Evolutionary conservation across 2,329 filamentous ascomycete species (phyloP).

Genomic region (Aureobasidium sp.): DNA sequence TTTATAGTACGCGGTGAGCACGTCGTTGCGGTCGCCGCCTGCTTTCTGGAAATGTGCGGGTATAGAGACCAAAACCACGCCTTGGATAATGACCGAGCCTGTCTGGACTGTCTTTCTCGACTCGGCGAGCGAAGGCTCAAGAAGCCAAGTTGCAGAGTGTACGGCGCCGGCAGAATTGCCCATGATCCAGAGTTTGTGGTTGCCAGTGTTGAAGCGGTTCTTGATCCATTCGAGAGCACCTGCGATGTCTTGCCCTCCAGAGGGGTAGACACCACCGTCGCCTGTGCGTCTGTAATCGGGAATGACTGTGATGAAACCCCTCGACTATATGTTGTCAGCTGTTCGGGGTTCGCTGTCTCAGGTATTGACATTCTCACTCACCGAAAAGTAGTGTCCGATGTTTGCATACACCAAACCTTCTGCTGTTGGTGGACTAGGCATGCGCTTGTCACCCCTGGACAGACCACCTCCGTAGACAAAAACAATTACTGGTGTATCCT

Average conservation of each 20-base stretch:
- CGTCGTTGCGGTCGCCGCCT: slow-evolving; percentile 11
- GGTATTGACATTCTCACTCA: background rate
- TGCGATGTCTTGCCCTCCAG: slow-evolving; percentile 33
- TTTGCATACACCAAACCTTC: slow-evolving; percentile 28
- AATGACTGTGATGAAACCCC: slow-evolving; percentile 20
- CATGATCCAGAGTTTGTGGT: slow-evolving; percentile 29
- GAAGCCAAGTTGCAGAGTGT: slow-evolving; percentile 30
- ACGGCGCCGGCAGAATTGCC: slow-evolving; percentile 36
- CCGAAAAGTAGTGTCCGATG: slow-evolving; percentile 20
- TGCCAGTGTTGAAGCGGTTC: slow-evolving; percentile 13
- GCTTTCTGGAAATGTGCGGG: slow-evolving; percentile 19
- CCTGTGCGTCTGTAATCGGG: slow-evolving; percentile 32
- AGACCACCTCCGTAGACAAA: slow-evolving; percentile 31
- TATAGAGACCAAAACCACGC: slow-evolving; percentile 19
- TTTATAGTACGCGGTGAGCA: slow-evolving; percentile 19
- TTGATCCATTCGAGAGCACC: slow-evolving; percentile 30
- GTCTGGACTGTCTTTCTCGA: slow-evolving; percentile 16
- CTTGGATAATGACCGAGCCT: slow-evolving; percentile 15
- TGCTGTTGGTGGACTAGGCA: slow-evolving; percentile 17
- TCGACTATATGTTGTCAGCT: slow-evolving; percentile 16
- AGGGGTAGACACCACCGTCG: slow-evolving; percentile 33
- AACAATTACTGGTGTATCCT: slow-evolving; percentile 19
- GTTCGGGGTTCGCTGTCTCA: no score
- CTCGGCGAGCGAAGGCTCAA: slow-evolving; percentile 19
- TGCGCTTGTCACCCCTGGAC: slow-evolving; percentile 24